These are phyloP conservation scores for Avena insularis DNA, from an alignment of 176 grass and related monocot species.

Conservation along the genomic window DNA sequence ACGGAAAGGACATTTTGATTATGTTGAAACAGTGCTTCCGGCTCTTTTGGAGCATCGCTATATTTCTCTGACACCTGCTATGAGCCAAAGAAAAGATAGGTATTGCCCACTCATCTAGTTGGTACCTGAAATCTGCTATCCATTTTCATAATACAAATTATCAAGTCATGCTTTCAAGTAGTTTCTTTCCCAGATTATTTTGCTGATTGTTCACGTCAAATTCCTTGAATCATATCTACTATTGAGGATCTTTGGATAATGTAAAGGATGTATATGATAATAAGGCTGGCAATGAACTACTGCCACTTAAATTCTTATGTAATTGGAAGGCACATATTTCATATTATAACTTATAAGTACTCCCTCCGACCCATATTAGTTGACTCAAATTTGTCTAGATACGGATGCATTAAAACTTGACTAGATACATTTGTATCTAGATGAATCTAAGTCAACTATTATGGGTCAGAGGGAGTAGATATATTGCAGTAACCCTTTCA, in stretches of 20 bases:
- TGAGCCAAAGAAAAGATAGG: slow-evolving; percentile 96
- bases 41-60: slow-evolving; percentile 76
- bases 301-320: neutral
- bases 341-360: slow-evolving; percentile 1
- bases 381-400: too few relatives aligned
- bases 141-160: slow-evolving; percentile 12
- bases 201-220: neutral
- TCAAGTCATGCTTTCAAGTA: neutral
- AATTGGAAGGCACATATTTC: neutral
- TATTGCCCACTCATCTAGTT: slow-evolving; percentile 41
- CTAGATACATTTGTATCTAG: too few relatives aligned
- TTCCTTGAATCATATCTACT: slow-evolving; percentile 22
- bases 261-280: slow-evolving; percentile 9
- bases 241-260: slow-evolving; percentile 19
- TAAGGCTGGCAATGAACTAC: neutral
- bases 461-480: neutral
- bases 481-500: neutral
- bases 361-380: too few relatives aligned
- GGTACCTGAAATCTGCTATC: neutral
- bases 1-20: slow-evolving; percentile 85
- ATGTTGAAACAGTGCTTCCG: slow-evolving; percentile 72
- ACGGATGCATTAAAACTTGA: too few relatives aligned
- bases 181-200: slow-evolving; percentile 2
- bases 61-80: slow-evolving; percentile 81
- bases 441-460: too few relatives aligned